Percentiles rank a stretch among this genome's conserved stretches.
These are phyloP conservation scores for Sporothrix luriei DNA, from an alignment of 2,329 filamentous ascomycete genomes.

Conservation along the genomic window DNA sequence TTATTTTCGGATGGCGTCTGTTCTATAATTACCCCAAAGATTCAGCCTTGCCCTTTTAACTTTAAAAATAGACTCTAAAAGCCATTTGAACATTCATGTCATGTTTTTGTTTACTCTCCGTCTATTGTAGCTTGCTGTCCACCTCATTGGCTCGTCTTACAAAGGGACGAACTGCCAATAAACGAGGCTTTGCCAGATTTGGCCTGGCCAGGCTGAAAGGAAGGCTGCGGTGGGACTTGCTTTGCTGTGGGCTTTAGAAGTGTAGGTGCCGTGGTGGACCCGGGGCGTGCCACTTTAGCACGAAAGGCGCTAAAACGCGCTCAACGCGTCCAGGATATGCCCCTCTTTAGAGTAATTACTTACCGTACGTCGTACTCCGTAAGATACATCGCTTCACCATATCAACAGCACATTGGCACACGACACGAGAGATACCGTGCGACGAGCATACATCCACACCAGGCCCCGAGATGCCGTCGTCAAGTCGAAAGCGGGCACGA, in stretches of 20 bases:
- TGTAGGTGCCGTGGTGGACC: neutral
- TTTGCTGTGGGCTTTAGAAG: too few species aligned
- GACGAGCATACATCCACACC: neutral
- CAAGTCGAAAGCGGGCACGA: constrained; percentile 12
- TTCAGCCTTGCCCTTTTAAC: neutral
- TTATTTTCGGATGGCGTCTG: too few species aligned
- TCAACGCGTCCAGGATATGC: constrained; percentile 14
- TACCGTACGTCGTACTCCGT: too few species aligned
- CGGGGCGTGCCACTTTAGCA: constrained; percentile 9
- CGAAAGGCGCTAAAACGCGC: constrained; percentile 12
- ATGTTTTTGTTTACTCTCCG: neutral
- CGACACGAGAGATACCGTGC: neutral
- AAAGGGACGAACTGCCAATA: neutral
- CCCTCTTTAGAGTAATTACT: neutral
- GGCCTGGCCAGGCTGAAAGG: too few species aligned
- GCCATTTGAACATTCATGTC: neutral
- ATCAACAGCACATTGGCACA: neutral
- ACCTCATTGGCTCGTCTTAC: neutral
- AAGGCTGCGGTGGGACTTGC: neutral
- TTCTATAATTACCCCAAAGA: too few species aligned
- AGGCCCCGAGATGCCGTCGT: neutral
- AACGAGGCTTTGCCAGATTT: neutral
- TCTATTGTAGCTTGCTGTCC: neutral
- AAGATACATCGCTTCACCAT: neutral
- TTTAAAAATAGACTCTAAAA: neutral